Evolutionary conservation across 2,329 filamentous ascomycete genomes (phyloP).

Genomic region (Cytospora paraplurivora): DNA sequence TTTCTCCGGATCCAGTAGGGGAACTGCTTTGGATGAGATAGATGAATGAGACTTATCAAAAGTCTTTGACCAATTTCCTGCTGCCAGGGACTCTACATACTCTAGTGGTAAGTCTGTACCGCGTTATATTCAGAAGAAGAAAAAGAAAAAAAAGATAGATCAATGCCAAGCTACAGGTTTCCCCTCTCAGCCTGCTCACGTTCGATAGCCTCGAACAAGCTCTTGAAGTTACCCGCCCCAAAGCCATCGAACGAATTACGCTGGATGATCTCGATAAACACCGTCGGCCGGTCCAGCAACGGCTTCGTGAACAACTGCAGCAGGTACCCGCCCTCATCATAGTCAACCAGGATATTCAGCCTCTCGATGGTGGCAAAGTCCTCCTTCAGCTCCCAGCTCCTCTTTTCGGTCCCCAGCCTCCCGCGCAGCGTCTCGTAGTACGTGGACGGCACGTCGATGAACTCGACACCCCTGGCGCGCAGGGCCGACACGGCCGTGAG

Average conservation of each 20-base stretch:
- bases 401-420: conserved; percentile 66
- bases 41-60: background rate
- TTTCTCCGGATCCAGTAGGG: background rate
- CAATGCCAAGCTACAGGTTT: conserved; percentile 62
- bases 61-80: conserved; percentile 3
- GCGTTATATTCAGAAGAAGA: background rate
- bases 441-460: conserved; percentile 84
- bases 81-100: background rate
- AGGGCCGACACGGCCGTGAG: conserved; percentile 74
- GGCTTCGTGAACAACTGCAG: conserved; percentile 80
- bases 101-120: background rate
- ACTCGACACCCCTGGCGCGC: conserved; percentile 85
- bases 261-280: conserved; percentile 97
- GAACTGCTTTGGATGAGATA: conserved; percentile 1
- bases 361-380: conserved; percentile 75
- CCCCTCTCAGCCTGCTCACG: conserved; percentile 85
- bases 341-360: conserved; percentile 90
- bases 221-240: conserved; percentile 94
- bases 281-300: conserved; percentile 89
- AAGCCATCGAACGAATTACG: conserved; percentile 88
- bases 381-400: conserved; percentile 69
- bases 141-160: conserved; percentile 7
- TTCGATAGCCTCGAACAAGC: conserved; percentile 92
- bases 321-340: conserved; percentile 89
- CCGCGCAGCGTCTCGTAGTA: conserved; percentile 81